phyloP scores from a whole-genome alignment of 2,329 filamentous ascomycete genomes.

The Talaromyces sp. region DNA sequence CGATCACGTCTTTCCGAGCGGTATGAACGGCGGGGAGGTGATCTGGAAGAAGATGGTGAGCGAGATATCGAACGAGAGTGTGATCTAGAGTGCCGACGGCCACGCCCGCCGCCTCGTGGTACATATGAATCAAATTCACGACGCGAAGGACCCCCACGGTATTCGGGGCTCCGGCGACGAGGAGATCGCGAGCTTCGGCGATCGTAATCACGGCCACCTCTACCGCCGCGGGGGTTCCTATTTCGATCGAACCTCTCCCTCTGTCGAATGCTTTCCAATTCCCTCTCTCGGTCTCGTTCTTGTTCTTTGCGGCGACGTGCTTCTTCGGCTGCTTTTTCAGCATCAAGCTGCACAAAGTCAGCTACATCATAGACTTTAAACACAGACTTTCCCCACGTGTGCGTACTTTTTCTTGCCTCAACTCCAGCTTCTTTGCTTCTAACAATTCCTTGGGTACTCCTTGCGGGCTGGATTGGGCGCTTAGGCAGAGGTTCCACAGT shows the following conservation, averaged over 20 bases:
- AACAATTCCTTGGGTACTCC: slow-evolving; percentile 91
- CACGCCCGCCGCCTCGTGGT: slow-evolving; percentile 37
- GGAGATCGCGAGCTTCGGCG: slow-evolving; percentile 46
- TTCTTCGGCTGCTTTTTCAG: slow-evolving; percentile 74
- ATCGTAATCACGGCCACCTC: slow-evolving; percentile 38
- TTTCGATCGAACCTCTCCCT: slow-evolving; percentile 39
- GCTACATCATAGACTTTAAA: not conserved
- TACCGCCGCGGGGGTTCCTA: slow-evolving; percentile 19
- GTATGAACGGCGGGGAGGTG: slow-evolving; percentile 25
- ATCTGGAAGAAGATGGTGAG: slow-evolving; percentile 27
- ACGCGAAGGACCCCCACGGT: slow-evolving; percentile 39
- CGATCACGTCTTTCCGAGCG: slow-evolving; percentile 21
- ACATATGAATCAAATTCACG: slow-evolving; percentile 55
- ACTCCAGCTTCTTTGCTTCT: slow-evolving; percentile 91
- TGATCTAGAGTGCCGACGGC: slow-evolving; percentile 32
- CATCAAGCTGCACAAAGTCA: slow-evolving; percentile 58
- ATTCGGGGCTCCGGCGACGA: slow-evolving; percentile 44
- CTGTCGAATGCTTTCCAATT: slow-evolving; percentile 63
- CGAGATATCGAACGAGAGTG: slow-evolving; percentile 21
- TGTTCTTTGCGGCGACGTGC: slow-evolving; percentile 66
- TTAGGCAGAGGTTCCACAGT: slow-evolving; percentile 85
- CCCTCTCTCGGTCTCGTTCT: slow-evolving; percentile 65
- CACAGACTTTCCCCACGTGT: not conserved
- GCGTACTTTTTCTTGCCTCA: slow-evolving; percentile 85
- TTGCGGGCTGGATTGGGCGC: slow-evolving; percentile 79